Base-by-base conservation (phyloP, 805 yeast species). In the Suhomyces kilbournensis region DNA sequence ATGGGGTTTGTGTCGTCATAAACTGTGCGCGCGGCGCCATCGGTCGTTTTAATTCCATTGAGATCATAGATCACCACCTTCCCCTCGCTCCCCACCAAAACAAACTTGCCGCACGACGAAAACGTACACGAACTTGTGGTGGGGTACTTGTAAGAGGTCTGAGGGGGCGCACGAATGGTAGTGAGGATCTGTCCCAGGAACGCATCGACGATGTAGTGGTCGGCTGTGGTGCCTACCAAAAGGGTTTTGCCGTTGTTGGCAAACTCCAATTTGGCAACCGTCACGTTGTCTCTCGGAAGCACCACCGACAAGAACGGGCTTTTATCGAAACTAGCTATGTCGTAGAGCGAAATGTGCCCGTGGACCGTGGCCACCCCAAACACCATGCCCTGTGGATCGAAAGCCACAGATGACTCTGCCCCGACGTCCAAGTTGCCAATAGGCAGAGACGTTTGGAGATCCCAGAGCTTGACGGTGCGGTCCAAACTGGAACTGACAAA, bases 391-490 rank as follows among this genome's bases (percentile, higher is more conserved):
- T 88, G 81, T 1, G 97, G 94, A 69, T 93, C 98, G 59, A 84
- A 81, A 0, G 94, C 88, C 10, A 86, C 74, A 25, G 83, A 68
- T 3, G 78, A 69, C 8, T 88, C 84, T 12, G 77, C 75, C 14
- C 82, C 79, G 35, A 80, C 75, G 20, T 81, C 82, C 7, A 75
- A 28, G 55, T 59, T 74, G 0, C 96, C 94, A 53, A 81, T 84
- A 17, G 87, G 81, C 52, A 81, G 77, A 1, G 88, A 75, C 0
- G 86, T 75, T 58, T 93, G 74, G 23, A 88, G 66, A 69, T 94
- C 98, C 99, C 99, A 94, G 6, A 88, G 59, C 56, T 94, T 81
- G 1, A 91, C 88, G 0, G 96, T 83, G 50, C 85, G 80, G 66
- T 94, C 99, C 52, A 80, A 66, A 0, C 96, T 80, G 0, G 92